Base-by-base conservation (phyloP, 768 basidiomycete species). In the Auricularia auricula-judae region DNA sequence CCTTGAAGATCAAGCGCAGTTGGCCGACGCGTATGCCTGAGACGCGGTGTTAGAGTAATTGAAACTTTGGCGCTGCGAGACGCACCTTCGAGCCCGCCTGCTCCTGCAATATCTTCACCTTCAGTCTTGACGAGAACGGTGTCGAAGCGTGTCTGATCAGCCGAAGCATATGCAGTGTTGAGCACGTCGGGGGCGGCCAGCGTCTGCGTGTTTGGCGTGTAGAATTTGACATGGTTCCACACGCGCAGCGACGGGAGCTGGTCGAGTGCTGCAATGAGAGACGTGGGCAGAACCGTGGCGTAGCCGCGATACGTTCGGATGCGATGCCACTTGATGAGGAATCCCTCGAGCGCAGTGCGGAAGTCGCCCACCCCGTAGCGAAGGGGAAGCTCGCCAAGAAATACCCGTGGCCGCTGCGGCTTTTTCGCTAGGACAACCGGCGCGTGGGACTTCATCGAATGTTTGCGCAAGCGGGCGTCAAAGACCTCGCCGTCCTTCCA, bases 1-100 rank as follows among this genome's bases (percentile, higher is more conserved):
- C 18, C 10, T 34, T 65, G 36, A 72, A 69, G 11, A 70, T 65
- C 2, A 61, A 29, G 3, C 44, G 54, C 8, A 72, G 61, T 43
- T 65, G 67, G 1, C 63, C 70, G 10, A 65, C 69, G 47, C 58
- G 53, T 1, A 39, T 39, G 3, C 63, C 56, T 65, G 62, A 56
- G 3, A 29, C 23, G 5, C 44, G 44, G 16, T 39, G 53, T 51
- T 59, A 63, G 39, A 12, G 23, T 51, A 51, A 16, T 4, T 8
- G 16, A 18, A 21, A 16, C 23, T 23, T 23, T 23, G 14, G 16
- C 47, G 16, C 4, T 18, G 21, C 11, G 47, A 10, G 47, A 18
- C 47, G 47, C 47, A 51, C 47, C 56, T 34, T 59, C 29, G 3
- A 59, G 29, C 3, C 56, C 56, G 23, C 56, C 56, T 10, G 4